Percentiles rank a stretch among this genome's conserved stretches.
Evolutionary conservation across 2,329 filamentous ascomycete species (phyloP).

Genomic region (Dothiorella sarmentorum): DNA sequence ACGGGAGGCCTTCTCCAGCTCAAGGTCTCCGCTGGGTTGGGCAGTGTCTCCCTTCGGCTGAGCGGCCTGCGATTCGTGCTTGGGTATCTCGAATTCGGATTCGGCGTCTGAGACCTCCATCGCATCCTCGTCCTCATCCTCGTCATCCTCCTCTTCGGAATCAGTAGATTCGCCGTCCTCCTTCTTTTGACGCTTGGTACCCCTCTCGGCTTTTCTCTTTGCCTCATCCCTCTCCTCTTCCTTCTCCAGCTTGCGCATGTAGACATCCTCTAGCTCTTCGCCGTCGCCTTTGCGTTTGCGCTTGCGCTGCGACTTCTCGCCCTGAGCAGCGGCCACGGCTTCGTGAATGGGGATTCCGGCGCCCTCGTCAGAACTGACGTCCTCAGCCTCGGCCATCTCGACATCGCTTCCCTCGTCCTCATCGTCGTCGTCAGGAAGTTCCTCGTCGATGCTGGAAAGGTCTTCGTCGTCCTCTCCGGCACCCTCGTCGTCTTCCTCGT

Average conservation of each 20-base stretch:
- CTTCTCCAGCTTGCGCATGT: slow-evolving; percentile 61
- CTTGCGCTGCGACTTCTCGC: slow-evolving; percentile 27
- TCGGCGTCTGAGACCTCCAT: slow-evolving; percentile 43
- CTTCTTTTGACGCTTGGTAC: slow-evolving; percentile 38
- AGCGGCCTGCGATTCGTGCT: slow-evolving; percentile 48
- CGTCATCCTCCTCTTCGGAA: background rate
- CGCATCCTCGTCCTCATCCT: slow-evolving; percentile 24
- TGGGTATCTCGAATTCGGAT: slow-evolving; percentile 51
- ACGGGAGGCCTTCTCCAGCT: slow-evolving; percentile 79
- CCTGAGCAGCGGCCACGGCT: slow-evolving; percentile 28
- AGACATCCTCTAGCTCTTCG: slow-evolving; percentile 66
- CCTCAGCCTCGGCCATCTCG: slow-evolving; percentile 21
- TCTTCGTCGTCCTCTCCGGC: slow-evolving; percentile 28
- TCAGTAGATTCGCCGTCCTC: slow-evolving; percentile 26
- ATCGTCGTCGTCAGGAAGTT: slow-evolving; percentile 30
- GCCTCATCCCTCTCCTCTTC: slow-evolving; percentile 43
- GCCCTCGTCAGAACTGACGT: slow-evolving; percentile 22
- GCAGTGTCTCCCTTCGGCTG: slow-evolving; percentile 36
- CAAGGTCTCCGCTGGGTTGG: slow-evolving; percentile 43
- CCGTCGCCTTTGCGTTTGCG: slow-evolving; percentile 56
- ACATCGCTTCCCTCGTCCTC: slow-evolving; percentile 23
- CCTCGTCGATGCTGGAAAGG: slow-evolving; percentile 22
- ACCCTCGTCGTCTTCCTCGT: slow-evolving; percentile 48
- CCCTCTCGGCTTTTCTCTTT: slow-evolving; percentile 29
- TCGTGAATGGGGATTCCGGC: slow-evolving; percentile 26